Percentiles rank a stretch among this genome's conserved stretches.
phyloP scores from a whole-genome alignment of 768 basidiomycete species.

The Pholiota molesta region DNA sequence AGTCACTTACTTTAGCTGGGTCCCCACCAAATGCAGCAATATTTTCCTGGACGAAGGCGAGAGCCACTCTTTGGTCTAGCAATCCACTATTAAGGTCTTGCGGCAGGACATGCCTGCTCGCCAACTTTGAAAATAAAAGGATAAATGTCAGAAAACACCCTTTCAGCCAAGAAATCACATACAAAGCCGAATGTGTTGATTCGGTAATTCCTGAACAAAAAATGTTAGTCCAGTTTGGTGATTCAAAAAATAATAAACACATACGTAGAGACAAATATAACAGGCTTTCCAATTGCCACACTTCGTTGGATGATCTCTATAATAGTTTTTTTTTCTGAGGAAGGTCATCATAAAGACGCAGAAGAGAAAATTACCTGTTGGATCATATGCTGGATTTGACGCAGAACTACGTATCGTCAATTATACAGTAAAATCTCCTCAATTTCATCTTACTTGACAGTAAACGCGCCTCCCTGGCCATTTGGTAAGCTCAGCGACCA shows the following conservation, averaged over 20 bases:
- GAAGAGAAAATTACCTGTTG: slow-evolving; percentile 39
- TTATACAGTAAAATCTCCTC: not conserved
- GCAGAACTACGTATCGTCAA: slow-evolving; percentile 36
- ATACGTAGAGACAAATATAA: slow-evolving; percentile 60
- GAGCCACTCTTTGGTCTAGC: slow-evolving; percentile 59
- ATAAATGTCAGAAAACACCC: not conserved
- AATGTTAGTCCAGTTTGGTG: not conserved
- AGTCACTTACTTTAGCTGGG: slow-evolving; percentile 45
- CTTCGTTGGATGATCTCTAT: slow-evolving; percentile 56
- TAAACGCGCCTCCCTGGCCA: slow-evolving; percentile 7
- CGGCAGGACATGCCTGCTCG: slow-evolving; percentile 46
- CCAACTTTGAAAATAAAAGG: slow-evolving; percentile 30
- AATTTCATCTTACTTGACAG: not conserved
- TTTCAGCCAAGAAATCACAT: slow-evolving; percentile 15
- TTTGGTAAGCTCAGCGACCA: not conserved
- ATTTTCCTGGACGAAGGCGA: slow-evolving; percentile 67
- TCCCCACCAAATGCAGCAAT: slow-evolving; percentile 69
- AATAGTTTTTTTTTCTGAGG: not conserved
- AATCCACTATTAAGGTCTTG: slow-evolving; percentile 62
- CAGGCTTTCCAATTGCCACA: slow-evolving; percentile 47
- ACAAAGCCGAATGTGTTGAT: slow-evolving; percentile 63
- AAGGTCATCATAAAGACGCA: not conserved
- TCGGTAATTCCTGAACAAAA: slow-evolving; percentile 50
- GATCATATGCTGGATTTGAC: slow-evolving; percentile 44
- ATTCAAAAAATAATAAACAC: slow-evolving; percentile 4